Conservation (phyloP, 2,329 filamentous ascomycete genomes). For the Tolypocladium tundrense region DNA sequence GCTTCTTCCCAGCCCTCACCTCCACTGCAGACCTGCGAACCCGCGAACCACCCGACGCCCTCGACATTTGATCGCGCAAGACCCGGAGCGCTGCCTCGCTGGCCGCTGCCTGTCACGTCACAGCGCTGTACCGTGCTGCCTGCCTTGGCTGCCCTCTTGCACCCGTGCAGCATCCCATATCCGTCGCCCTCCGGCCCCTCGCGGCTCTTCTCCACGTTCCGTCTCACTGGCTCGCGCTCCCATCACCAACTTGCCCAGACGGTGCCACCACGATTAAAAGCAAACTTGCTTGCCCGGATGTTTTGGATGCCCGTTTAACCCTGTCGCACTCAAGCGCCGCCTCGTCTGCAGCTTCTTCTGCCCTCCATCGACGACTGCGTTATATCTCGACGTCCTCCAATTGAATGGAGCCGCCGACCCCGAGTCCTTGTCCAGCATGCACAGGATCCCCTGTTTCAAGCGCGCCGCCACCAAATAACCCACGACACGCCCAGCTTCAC, state of each 20-base stretch:
- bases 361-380: background rate
- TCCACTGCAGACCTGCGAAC: background rate
- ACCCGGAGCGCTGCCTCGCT: background rate
- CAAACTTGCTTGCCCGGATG: constrained; percentile 3
- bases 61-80: background rate
- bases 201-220: background rate
- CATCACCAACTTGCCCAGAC: background rate
- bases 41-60: background rate
- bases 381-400: constrained; percentile 2
- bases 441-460: constrained; percentile 9
- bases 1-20: background rate
- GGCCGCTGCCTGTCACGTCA: background rate
- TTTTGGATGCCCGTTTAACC: constrained; percentile 2
- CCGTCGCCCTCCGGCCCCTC: background rate
- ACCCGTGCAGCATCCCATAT: background rate
- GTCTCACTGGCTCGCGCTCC: background rate
- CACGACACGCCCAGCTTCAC: background rate
- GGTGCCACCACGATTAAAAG: background rate
- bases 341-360: background rate
- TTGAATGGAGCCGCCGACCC: constrained; percentile 8
- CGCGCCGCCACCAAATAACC: constrained; percentile 7
- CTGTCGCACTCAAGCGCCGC: background rate
- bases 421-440: constrained; percentile 9
- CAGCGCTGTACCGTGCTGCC: background rate
- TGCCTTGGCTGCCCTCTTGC: background rate